phyloP scores from a whole-genome alignment of 2,329 filamentous ascomycete genomes.

The Ceratocystis papillata region DNA sequence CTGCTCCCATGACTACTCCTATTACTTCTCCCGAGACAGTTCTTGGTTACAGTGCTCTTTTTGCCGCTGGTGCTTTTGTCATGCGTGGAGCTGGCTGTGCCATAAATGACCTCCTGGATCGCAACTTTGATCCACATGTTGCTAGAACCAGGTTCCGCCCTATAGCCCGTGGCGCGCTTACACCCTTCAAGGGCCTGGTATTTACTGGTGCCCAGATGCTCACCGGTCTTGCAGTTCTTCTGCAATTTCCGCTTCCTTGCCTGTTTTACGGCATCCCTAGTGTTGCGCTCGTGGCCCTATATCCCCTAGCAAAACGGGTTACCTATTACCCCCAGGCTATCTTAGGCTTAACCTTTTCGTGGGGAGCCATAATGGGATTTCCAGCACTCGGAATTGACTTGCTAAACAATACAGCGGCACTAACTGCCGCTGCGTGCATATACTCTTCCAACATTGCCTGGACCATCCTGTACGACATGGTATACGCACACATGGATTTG shows the following conservation, averaged over 20 bases:
- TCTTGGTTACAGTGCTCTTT: slow-evolving; percentile 54
- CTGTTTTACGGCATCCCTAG: slow-evolving; percentile 70
- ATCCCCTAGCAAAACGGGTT: slow-evolving; percentile 74
- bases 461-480: slow-evolving; percentile 86
- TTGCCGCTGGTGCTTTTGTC: slow-evolving; percentile 64
- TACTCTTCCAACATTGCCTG: slow-evolving; percentile 73
- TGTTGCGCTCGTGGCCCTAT: slow-evolving; percentile 59
- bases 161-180: slow-evolving; percentile 67
- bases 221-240: slow-evolving; percentile 58
- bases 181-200: slow-evolving; percentile 56
- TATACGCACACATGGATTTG: slow-evolving; percentile 87
- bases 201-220: slow-evolving; percentile 68
- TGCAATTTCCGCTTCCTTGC: slow-evolving; percentile 65
- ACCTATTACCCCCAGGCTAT: slow-evolving; percentile 82
- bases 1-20: slow-evolving; percentile 56
- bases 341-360: slow-evolving; percentile 74
- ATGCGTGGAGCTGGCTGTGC: slow-evolving; percentile 84
- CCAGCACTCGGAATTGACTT: slow-evolving; percentile 70
- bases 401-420: slow-evolving; percentile 50
- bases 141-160: slow-evolving; percentile 65
- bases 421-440: slow-evolving; percentile 55
- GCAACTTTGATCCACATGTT: slow-evolving; percentile 74
- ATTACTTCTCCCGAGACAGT: slow-evolving; percentile 51
- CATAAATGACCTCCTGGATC: slow-evolving; percentile 86
- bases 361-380: slow-evolving; percentile 82